These are phyloP conservation scores for Calonectria pseudoreteaudii DNA, from an alignment of 2,329 filamentous ascomycete species.

Conservation along the genomic window DNA sequence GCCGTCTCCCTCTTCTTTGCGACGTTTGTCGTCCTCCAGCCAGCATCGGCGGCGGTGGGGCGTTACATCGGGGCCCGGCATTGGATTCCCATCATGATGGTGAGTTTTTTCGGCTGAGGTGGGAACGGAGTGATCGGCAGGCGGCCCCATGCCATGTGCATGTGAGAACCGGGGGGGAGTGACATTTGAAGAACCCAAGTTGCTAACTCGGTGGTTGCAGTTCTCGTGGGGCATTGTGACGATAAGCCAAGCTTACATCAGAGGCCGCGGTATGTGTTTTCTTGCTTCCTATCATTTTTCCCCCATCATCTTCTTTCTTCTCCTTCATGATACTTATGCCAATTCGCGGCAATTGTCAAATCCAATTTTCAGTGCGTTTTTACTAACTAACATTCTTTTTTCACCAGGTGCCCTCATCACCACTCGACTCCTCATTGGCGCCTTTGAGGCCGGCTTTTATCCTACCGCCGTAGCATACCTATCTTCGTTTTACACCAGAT, in stretches of 20 bases:
- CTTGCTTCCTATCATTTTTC: neutral
- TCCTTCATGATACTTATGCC: neutral
- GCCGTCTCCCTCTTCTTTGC: conserved; percentile 45
- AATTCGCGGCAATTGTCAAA: neutral
- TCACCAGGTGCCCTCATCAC: conserved; percentile 37
- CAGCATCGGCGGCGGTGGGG: conserved; percentile 40
- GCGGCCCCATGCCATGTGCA: neutral
- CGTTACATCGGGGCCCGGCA: conserved; percentile 41
- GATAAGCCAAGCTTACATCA: conserved; percentile 41
- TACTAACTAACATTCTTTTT: conserved; percentile 15
- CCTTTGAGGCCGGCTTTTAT: conserved; percentile 45
- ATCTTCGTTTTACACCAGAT: conserved; percentile 42
- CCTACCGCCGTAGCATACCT: conserved; percentile 43
- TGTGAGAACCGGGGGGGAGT: neutral
- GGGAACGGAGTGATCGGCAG: neutral
- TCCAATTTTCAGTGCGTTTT: neutral
- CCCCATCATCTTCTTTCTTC: neutral
- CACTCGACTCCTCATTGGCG: conserved; percentile 43
- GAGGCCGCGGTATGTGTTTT: conserved; percentile 36
- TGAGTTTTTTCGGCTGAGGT: conserved; percentile 8
- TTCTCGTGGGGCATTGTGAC: conserved; percentile 42
- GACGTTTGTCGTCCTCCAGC: conserved; percentile 43
- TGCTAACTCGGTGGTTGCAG: conserved; percentile 23
- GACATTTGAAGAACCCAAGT: conserved; percentile 20
- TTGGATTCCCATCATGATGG: conserved; percentile 44